Base-by-base conservation (phyloP, 202 grass and related monocot species). In the Setaria viridis region DNA sequence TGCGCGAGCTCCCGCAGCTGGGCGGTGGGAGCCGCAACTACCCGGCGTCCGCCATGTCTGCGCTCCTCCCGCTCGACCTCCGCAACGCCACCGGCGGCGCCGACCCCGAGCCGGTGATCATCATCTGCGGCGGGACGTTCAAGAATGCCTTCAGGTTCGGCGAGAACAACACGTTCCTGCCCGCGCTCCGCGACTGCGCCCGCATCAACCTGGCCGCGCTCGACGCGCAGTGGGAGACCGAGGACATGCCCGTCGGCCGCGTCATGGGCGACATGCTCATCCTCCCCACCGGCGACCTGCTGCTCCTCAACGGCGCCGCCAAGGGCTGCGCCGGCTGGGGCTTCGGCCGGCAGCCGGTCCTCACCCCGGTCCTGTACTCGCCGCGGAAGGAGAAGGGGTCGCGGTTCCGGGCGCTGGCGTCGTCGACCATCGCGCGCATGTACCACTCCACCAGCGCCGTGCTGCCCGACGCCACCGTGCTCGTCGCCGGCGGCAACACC, bases 241-340 rank as follows among this genome's bases (percentile, higher is more conserved):
- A 98, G 80, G 57, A 86, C 35, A 95, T 98, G 95, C 91, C 93
- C 29, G 43, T 81, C 14, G 85, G 55, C 29, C 93, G 95, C 30
- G 92, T 93, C 78, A 91, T 95, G 93, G 93, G 93, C 9, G 93
- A 98, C 91, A 83, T 98, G 89, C 91, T 95, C 47, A 87, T 95
- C 75, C 88, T 98, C 13, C 95, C 95, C 53, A 94, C 86, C 57
- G 90, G 80, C 53, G 93, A 98, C 66, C 63, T 98, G 48, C 95
- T 98, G n/a, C 80, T 98, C 3, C 70, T 95, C 0, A 95, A 70
- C 80, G 95, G 95, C 25, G 95, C 89, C 8, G 50, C 79, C 58
- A 92, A 82, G 79, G 95, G 95, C 0, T 95, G 90, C 86, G 55
- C 84, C 2, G 96, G 93, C 1, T 99, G 91, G 96, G 88, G 81